phyloP scores from a whole-genome alignment of 2,329 filamentous ascomycete genomes.

The Ophiosphaerella narmari region DNA sequence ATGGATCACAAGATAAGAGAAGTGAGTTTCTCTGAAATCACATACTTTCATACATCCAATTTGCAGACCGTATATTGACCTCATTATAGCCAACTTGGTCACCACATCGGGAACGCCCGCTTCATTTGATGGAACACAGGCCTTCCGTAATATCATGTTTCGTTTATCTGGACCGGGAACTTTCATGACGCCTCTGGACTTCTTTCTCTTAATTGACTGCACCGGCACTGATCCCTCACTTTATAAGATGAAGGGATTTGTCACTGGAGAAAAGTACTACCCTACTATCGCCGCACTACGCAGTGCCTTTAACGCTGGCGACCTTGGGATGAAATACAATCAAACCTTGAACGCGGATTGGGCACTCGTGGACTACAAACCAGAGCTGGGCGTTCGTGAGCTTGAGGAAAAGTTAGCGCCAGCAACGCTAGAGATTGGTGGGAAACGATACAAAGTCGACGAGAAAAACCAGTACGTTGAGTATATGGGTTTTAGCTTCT shows the following conservation, averaged over 20 bases:
- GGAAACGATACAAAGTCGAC: slow-evolving; percentile 51
- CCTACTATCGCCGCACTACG: slow-evolving; percentile 55
- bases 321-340: slow-evolving; percentile 52
- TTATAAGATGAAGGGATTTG: slow-evolving; percentile 51
- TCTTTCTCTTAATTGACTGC: slow-evolving; percentile 52
- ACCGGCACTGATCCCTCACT: slow-evolving; percentile 51
- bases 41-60: too few relatives aligned
- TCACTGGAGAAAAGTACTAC: slow-evolving; percentile 59
- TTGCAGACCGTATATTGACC: background rate
- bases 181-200: slow-evolving; percentile 53
- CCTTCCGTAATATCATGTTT: slow-evolving; percentile 51
- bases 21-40: background rate
- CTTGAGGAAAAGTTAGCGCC: slow-evolving; percentile 51
- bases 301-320: slow-evolving; percentile 50
- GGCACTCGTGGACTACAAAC: slow-evolving; percentile 50
- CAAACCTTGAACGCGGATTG: slow-evolving; percentile 55
- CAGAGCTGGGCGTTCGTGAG: slow-evolving; percentile 29
- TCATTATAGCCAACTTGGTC: slow-evolving; percentile 17
- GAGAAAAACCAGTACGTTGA: slow-evolving; percentile 50
- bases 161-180: slow-evolving; percentile 45
- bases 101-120: slow-evolving; percentile 39
- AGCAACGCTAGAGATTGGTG: slow-evolving; percentile 47
- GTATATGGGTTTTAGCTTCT: slow-evolving; percentile 59
- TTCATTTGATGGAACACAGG: slow-evolving; percentile 47
- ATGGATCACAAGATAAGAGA: slow-evolving; percentile 22